Conservation (phyloP, 305 asterid species). For the Plantago lanceolata region DNA sequence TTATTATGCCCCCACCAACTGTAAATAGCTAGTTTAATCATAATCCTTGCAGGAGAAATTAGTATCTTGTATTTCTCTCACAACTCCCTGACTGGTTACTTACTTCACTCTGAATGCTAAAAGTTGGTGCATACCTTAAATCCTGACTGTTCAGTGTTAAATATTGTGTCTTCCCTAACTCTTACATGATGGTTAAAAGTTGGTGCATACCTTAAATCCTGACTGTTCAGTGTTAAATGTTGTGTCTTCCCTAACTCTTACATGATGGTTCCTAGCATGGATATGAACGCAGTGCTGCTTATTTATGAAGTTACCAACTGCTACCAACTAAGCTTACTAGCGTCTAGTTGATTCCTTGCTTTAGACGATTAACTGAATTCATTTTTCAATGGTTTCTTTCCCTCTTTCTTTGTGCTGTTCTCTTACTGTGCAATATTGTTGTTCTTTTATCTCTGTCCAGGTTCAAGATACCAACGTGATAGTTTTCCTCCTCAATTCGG, state of each 20-base stretch:
- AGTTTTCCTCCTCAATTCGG: slow-evolving; percentile 27
- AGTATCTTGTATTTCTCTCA: neutral
- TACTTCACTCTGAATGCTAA: too few relatives aligned
- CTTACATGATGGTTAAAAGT: neutral
- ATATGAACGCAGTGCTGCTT: neutral
- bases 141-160: neutral
- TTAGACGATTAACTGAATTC: neutral
- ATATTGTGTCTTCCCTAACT: neutral
- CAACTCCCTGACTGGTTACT: too few relatives aligned
- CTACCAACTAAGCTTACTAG: neutral
- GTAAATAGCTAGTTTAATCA: neutral
- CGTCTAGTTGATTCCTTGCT: neutral
- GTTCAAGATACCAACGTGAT: slow-evolving; percentile 28
- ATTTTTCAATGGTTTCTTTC: neutral
- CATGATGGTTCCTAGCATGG: neutral
- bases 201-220: too few relatives aligned
- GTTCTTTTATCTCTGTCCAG: slow-evolving; percentile 23
- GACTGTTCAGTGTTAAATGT: neutral
- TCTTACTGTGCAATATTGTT: too few relatives aligned
- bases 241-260: neutral
- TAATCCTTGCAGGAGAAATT: too few relatives aligned
- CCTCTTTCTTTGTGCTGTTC: neutral
- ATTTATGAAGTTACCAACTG: neutral
- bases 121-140: too few relatives aligned
- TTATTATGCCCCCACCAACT: neutral